These are phyloP conservation scores for Calocybe gangraenosa DNA, from an alignment of 768 basidiomycete species.

Conservation along the genomic window DNA sequence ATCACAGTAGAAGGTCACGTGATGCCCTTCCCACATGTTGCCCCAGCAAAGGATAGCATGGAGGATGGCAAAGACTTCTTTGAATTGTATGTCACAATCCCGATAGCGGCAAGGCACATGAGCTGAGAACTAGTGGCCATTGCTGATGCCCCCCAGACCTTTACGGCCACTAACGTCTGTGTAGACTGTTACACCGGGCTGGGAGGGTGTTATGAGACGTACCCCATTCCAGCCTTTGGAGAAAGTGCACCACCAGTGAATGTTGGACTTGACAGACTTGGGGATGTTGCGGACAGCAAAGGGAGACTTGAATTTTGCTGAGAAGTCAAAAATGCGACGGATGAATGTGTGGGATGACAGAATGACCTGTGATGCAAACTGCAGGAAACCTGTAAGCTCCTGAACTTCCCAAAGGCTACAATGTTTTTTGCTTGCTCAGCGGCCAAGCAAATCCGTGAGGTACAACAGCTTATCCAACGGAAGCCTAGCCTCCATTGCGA, in stretches of 20 bases:
- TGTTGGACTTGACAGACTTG: constrained; percentile 14
- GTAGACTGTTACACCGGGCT: constrained; percentile 15
- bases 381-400: constrained; percentile 28
- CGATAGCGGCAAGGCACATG: not conserved
- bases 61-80: not conserved
- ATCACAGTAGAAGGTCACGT: constrained; percentile 1
- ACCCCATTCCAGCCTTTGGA: constrained; percentile 27
- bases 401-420: constrained; percentile 25
- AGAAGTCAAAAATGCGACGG: constrained; percentile 24
- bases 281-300: constrained; percentile 22
- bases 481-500: constrained; percentile 28
- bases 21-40: not conserved
- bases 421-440: constrained; percentile 17
- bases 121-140: not conserved
- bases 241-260: constrained; percentile 29
- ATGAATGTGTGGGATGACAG: constrained; percentile 24
- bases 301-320: constrained; percentile 19
- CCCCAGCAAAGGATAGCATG: constrained; percentile 7
- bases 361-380: constrained; percentile 31
- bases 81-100: not conserved
- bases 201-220: constrained; percentile 11
- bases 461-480: constrained; percentile 26
- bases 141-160: constrained; percentile 21
- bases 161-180: constrained; percentile 30
- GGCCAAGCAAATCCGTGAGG: constrained; percentile 18